A percentile compares a stretch with the other conserved stretches of the same genome.
Evolutionary conservation across 768 basidiomycete species (phyloP).

Genomic region (Coprinopsis marcescibilis): DNA sequence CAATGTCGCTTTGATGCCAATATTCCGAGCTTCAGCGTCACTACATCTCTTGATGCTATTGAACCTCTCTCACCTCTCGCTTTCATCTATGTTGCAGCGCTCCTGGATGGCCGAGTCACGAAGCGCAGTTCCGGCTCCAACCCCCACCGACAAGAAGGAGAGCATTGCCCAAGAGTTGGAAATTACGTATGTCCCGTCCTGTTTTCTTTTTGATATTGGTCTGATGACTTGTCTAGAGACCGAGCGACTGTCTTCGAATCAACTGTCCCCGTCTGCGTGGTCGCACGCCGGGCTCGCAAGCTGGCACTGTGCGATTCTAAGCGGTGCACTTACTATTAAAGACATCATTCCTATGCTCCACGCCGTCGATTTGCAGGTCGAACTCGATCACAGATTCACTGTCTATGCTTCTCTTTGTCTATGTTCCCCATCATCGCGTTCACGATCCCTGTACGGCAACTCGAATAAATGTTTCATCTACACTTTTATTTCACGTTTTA

Average conservation of each 20-base stretch:
- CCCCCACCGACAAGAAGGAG: slow-evolving; percentile 46
- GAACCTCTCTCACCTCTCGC: slow-evolving; percentile 43
- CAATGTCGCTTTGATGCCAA: slow-evolving; percentile 35
- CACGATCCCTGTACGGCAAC: too few relatives aligned
- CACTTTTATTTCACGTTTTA: too few relatives aligned
- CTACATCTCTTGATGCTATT: too few relatives aligned
- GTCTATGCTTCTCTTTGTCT: too few relatives aligned
- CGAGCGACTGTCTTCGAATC: slow-evolving; percentile 42
- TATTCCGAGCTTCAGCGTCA: too few relatives aligned
- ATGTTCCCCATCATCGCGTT: too few relatives aligned
- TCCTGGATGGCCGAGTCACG: slow-evolving; percentile 57
- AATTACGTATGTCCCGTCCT: slow-evolving; percentile 45
- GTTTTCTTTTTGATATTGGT: not conserved
- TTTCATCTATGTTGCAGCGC: slow-evolving; percentile 51
- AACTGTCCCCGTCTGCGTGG: slow-evolving; percentile 48
- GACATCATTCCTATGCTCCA: too few relatives aligned
- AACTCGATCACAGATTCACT: too few relatives aligned
- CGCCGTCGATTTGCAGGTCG: too few relatives aligned
- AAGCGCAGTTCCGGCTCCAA: slow-evolving; percentile 51
- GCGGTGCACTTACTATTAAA: too few relatives aligned
- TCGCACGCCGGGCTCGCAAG: slow-evolving; percentile 37
- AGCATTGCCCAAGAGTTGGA: slow-evolving; percentile 38
- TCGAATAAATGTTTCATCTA: too few relatives aligned
- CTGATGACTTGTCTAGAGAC: slow-evolving; percentile 25
- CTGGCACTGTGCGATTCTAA: slow-evolving; percentile 33